Conservation (phyloP, 352 stramenopile genomes). For the Pythium aquatile region DNA sequence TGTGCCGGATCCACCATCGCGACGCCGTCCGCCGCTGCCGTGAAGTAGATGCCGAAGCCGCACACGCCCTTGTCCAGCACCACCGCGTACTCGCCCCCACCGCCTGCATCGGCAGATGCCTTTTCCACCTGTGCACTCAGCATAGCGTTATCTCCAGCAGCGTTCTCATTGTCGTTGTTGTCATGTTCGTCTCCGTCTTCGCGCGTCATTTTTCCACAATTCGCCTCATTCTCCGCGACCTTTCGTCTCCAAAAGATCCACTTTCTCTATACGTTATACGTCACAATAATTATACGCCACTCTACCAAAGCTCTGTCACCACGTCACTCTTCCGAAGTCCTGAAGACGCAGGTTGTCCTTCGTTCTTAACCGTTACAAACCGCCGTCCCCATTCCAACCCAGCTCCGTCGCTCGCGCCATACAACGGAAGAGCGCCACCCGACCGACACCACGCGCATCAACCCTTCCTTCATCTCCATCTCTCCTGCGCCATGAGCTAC, state of each 20-base stretch:
- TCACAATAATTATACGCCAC: background rate
- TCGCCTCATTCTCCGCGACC: background rate
- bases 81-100: conserved; percentile 36
- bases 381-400: conserved; percentile 8
- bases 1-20: conserved; percentile 57
- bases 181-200: background rate
- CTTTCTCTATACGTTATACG: background rate
- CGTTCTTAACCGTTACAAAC: conserved; percentile 3
- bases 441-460: background rate
- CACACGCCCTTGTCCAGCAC: conserved; percentile 54
- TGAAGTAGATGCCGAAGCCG: conserved; percentile 77
- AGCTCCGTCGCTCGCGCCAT: background rate
- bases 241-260: background rate
- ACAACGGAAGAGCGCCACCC: conserved; percentile 1
- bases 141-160: no score
- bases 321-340: background rate
- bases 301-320: background rate
- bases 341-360: background rate
- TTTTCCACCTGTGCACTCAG: no score
- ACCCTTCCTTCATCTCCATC: background rate
- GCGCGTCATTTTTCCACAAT: conserved; percentile 2
- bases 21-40: conserved; percentile 25
- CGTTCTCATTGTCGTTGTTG: background rate
- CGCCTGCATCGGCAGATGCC: background rate
- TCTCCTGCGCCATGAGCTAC: conserved; percentile 50